Evolutionary conservation across 768 basidiomycete genomes (phyloP).

Genomic region (Podaxis carcinomalis): DNA sequence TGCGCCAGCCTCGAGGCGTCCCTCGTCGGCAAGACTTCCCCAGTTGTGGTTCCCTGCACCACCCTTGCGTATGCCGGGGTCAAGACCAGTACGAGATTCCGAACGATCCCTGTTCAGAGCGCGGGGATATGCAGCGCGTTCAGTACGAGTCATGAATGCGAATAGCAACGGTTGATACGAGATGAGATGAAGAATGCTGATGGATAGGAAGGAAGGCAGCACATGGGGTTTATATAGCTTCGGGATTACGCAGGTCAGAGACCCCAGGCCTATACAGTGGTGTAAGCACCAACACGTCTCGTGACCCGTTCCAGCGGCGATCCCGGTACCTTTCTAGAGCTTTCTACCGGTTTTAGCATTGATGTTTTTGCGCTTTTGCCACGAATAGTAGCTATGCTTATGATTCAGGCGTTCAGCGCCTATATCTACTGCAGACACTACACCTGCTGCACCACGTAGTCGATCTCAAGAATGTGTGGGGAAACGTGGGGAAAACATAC

Average conservation of each 20-base stretch:
- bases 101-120: constrained; percentile 77
- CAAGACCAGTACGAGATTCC: constrained; percentile 71
- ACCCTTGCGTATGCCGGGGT: constrained; percentile 68
- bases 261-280: neutral
- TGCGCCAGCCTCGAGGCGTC: constrained; percentile 53
- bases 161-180: neutral
- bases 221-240: constrained; percentile 20
- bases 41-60: constrained; percentile 85
- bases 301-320: neutral
- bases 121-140: constrained; percentile 64
- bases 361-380: neutral
- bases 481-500: constrained; percentile 9
- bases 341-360: neutral
- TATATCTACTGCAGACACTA: neutral
- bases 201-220: constrained; percentile 9
- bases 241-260: neutral
- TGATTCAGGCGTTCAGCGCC: neutral
- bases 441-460: neutral
- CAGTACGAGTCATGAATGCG: constrained; percentile 72
- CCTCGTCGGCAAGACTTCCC: constrained; percentile 69
- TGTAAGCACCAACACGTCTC: constrained; percentile 1
- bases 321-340: neutral
- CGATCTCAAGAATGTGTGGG: constrained; percentile 1
- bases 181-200: constrained; percentile 11
- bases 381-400: neutral